phyloP scores from a whole-genome alignment of 805 yeast species.

The Wickerhamiella australiensis region DNA sequence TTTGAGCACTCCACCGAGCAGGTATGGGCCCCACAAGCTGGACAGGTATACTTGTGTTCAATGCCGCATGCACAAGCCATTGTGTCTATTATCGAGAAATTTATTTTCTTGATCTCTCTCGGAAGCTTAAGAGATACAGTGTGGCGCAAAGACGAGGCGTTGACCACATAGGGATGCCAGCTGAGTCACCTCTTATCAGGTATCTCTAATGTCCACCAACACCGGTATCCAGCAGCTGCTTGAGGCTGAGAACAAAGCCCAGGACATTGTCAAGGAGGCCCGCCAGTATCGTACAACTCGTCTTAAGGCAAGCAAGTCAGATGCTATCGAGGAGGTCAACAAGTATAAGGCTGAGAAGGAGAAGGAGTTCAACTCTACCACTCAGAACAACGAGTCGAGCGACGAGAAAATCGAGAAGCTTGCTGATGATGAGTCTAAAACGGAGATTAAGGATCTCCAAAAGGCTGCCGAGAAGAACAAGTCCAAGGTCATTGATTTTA shows the following conservation, averaged over 20 bases:
- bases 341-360: constrained; percentile 79
- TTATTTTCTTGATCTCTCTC: not conserved
- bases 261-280: constrained; percentile 84
- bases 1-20: constrained; percentile 65
- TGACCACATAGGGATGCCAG: not conserved
- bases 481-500: constrained; percentile 53
- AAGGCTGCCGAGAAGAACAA: constrained; percentile 45
- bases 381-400: constrained; percentile 58
- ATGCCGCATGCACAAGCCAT: constrained; percentile 19
- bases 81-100: not conserved
- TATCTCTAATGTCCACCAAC: constrained; percentile 27
- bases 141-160: constrained; percentile 1
- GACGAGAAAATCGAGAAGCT: constrained; percentile 67
- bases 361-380: constrained; percentile 60
- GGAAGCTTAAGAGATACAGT: not conserved
- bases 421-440: constrained; percentile 62
- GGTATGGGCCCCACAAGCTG: constrained; percentile 54
- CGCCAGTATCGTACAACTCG: constrained; percentile 70
- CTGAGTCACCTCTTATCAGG: constrained; percentile 8
- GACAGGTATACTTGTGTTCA: constrained; percentile 60
- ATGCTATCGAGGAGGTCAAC: constrained; percentile 81
- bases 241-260: constrained; percentile 94
- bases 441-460: constrained; percentile 58
- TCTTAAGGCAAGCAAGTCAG: constrained; percentile 86
- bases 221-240: constrained; percentile 60